These are phyloP conservation scores for Monosporascus sp. DNA, from an alignment of 2,329 filamentous ascomycete genomes.

Conservation along the genomic window DNA sequence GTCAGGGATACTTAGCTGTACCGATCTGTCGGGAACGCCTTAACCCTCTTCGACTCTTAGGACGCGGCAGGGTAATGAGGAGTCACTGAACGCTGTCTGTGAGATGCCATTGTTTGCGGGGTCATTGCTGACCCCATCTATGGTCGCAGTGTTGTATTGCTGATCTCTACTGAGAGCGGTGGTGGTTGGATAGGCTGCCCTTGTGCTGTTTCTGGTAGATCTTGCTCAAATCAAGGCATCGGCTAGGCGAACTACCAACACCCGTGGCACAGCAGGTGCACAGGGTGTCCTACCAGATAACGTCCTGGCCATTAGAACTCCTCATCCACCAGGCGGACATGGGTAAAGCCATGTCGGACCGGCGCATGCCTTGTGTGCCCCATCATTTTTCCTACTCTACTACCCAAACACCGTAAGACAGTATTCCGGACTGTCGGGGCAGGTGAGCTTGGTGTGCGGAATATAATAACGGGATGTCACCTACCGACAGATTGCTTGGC, in stretches of 20 bases:
- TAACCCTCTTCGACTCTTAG: neutral
- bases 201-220: neutral
- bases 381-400: constrained; percentile 1
- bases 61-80: neutral
- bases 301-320: neutral
- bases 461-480: constrained; percentile 6
- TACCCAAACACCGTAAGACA: constrained; percentile 3
- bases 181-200: neutral
- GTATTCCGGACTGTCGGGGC: constrained; percentile 3
- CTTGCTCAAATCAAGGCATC: neutral
- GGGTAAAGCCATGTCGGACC: constrained; percentile 7
- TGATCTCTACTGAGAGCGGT: neutral
- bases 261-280: constrained; percentile 2
- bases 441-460: neutral
- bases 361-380: constrained; percentile 6
- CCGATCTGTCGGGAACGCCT: neutral
- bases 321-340: constrained; percentile 1
- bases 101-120: neutral
- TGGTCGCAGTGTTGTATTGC: too few species aligned
- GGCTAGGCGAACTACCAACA: constrained; percentile 1
- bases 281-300: neutral
- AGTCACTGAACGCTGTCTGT: neutral
- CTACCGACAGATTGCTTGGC: neutral
- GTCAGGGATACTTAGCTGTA: neutral
- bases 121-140: neutral